Evolutionary conservation across 2,329 filamentous ascomycete genomes (phyloP).

Genomic region (Stagonosporopsis cucurbitacearum): DNA sequence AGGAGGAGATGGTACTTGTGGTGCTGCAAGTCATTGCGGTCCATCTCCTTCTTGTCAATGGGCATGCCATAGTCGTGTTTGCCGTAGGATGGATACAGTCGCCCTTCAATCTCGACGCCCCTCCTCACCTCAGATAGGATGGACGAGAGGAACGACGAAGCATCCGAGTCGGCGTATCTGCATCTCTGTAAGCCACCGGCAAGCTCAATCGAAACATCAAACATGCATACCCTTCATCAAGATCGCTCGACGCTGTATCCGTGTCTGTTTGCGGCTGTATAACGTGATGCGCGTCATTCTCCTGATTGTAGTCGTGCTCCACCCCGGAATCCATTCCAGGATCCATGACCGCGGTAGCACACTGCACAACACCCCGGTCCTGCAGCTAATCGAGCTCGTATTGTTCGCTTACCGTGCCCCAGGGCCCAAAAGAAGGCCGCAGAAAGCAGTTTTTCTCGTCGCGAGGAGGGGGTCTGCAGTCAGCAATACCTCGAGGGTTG

Average conservation of each 20-base stretch:
- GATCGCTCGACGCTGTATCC: conserved; percentile 23
- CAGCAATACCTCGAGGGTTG: background rate
- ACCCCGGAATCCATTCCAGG: conserved; percentile 24
- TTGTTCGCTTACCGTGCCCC: background rate
- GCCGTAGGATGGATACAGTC: conserved; percentile 29
- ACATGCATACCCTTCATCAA: conserved; percentile 29
- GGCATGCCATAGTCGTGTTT: conserved; percentile 36
- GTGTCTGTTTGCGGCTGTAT: conserved; percentile 26
- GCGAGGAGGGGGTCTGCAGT: background rate
- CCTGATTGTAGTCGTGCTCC: conserved; percentile 29
- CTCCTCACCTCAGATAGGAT: conserved; percentile 31
- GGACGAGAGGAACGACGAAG: conserved; percentile 32
- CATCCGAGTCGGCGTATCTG: conserved; percentile 31
- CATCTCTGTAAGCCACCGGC: conserved; percentile 3
- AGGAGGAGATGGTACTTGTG: conserved; percentile 33
- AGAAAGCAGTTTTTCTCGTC: background rate
- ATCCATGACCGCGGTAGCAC: background rate
- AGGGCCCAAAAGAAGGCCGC: background rate
- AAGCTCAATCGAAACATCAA: background rate
- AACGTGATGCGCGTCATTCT: conserved; percentile 26
- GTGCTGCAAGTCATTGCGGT: conserved; percentile 34
- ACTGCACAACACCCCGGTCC: background rate
- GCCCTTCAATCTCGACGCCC: conserved; percentile 30
- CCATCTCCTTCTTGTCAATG: conserved; percentile 35
- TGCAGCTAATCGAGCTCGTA: background rate